Base-by-base conservation (phyloP, 2,329 filamentous ascomycete genomes). In the Fusarium concolor region DNA sequence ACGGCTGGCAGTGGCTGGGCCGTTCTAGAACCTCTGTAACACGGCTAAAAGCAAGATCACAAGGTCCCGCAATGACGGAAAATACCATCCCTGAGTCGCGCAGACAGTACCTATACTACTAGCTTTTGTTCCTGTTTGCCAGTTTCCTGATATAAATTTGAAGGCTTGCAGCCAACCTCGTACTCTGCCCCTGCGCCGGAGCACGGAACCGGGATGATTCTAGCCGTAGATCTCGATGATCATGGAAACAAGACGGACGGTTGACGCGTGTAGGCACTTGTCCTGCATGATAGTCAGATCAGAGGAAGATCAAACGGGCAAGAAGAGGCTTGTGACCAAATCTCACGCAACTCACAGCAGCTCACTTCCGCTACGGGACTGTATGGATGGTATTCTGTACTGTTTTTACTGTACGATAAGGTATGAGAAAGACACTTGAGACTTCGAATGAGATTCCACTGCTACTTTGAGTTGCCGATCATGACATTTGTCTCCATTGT, bases 51-150 rank as follows among this genome's bases (percentile, higher is more conserved):
- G 43, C 61, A 67, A 14, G 67, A 65, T 60, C 55, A 69, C 33
- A 46, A 49, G 66, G 55, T 65, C 52, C 58, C 56, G 63, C 64
- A 62, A 58, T 65, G 64, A 67, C 71, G 68, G 58, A 28, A 56
- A 51, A 57, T 59, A 56, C 33, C 47, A 52, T 39, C 42, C 24
- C 44, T 56, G 31, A 38, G n/a, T n/a, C n/a, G n/a, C n/a, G n/a
- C n/a, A n/a, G n/a, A 39, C 38, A 29, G 44, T 33, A 33, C 7
- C 4, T 33, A 33, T 33, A 10, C 10, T 33, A 42, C n/a, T 42
- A 10, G 38, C 11, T 29, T 29, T 37, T 46, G 38, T 54, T 62
- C 31, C 47, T 28, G 49, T 63, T 61, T 39, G 49, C 46, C 31
- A 59, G 42, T 35, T 62, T 47, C 42, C 39, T 18, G 29, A 46